Conservation (phyloP, 108 stramenopile species). For the Fistulifera pelliculosa region DNA sequence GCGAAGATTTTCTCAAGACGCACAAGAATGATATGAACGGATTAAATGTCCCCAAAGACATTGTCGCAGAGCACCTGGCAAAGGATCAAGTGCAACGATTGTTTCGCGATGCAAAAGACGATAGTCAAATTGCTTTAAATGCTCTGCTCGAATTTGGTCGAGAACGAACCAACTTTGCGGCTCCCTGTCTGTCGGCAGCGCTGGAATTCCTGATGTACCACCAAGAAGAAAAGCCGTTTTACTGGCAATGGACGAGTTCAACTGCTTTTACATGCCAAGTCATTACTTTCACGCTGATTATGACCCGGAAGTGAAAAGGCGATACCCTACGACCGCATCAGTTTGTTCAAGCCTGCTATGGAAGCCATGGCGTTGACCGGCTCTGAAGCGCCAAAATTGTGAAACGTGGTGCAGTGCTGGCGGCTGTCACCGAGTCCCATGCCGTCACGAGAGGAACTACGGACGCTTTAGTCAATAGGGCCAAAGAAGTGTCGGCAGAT, state of each 20-base stretch:
- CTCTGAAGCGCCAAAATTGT: conserved; percentile 20
- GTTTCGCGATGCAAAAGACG: conserved; percentile 15
- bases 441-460: conserved; percentile 49
- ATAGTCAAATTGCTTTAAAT: conserved; percentile 21
- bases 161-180: conserved; percentile 35
- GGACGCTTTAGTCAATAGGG: conserved; percentile 36
- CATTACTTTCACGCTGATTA: conserved; percentile 81
- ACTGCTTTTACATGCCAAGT: conserved; percentile 63
- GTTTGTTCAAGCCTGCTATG: conserved; percentile 59
- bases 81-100: conserved; percentile 42
- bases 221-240: conserved; percentile 59
- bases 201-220: conserved; percentile 47
- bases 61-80: conserved; percentile 39
- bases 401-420: conserved; percentile 65
- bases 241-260: conserved; percentile 73
- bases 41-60: conserved; percentile 27
- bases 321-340: conserved; percentile 62
- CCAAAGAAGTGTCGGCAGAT: conserved; percentile 4
- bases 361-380: conserved; percentile 46
- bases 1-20: conserved; percentile 32
- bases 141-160: conserved; percentile 45
- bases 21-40: conserved; percentile 44
- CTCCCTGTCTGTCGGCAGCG: conserved; percentile 55
- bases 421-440: conserved; percentile 46
- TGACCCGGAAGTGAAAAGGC: conserved; percentile 48